Base-by-base conservation (phyloP, 306 rosid genomes). In the Vigna hirtella region DNA sequence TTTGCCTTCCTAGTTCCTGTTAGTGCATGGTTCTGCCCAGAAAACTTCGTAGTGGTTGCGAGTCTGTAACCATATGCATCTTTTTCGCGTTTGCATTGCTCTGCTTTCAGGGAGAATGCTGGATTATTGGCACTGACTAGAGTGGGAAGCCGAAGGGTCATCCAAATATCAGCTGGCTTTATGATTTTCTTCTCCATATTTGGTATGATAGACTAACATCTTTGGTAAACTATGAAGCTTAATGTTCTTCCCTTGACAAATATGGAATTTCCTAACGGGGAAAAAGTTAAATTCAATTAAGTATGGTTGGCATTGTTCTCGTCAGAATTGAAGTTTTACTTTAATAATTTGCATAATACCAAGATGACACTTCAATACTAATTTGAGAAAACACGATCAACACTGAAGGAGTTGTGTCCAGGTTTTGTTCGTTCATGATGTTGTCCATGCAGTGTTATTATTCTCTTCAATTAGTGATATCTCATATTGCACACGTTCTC, bases 111-210 rank as follows among this genome's bases (percentile, higher is more conserved):
- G 67, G 83, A 83, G 81, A 92, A 94, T 83, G 97, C 95, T 74
- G 97, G 97, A 77, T 86, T 90, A 70, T 74, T 94, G 66, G 98
- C 97, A 73, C 77, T 88, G 86, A 92, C 97, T 48, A 89, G 86
- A 77, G 97, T 84, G 32, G 96, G 97, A 81, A 92, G 95, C 85
- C 85, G 97, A 87, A 89, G 97, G 89, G 95, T 94, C 28, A 88
- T 87, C 83, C 97, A 92, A 78, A 88, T 92, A 68, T 89, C 95
- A 82, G 89, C 97, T 52, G 92, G 91, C 56, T 89, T 92, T 70
- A 94, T 90, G 98, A 87, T 94, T 72, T 88, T 90, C 78, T 94
- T 94, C 89, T 89, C 97, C 26, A 17, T 94, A 55, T 87, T 90
- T 66, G 97, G 98, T 92, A 89, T 38, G 76, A 1, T 55, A 22